Conservation (phyloP, 768 basidiomycete species). For the Lactarius vividus region DNA sequence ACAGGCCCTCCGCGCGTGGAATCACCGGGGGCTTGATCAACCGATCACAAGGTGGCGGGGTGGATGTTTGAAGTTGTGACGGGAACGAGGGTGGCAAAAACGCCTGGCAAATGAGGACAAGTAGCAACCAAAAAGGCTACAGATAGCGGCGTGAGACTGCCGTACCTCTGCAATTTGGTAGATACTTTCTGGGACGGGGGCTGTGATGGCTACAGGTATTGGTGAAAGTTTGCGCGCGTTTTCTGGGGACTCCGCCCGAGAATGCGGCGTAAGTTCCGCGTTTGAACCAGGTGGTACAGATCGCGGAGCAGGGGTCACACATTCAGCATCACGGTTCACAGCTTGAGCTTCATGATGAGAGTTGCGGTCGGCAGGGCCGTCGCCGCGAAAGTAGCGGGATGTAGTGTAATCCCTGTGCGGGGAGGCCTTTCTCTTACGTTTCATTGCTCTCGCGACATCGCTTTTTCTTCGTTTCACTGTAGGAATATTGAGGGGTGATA, state of each 20-base stretch:
- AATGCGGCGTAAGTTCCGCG: neutral
- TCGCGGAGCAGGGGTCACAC: neutral
- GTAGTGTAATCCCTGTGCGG: constrained; percentile 4
- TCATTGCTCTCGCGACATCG: constrained; percentile 9
- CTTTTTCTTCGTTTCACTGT: constrained; percentile 3
- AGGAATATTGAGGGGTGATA: constrained; percentile 13
- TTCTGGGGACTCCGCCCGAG: neutral
- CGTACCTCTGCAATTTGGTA: constrained; percentile 21
- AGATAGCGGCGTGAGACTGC: neutral
- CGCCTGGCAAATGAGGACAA: constrained; percentile 2
- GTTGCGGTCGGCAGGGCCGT: neutral
- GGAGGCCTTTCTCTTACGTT: neutral
- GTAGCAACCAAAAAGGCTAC: neutral
- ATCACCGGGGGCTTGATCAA: constrained; percentile 21
- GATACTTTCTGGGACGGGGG: constrained; percentile 5
- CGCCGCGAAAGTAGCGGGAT: constrained; percentile 12
- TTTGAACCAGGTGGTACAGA: constrained; percentile 1
- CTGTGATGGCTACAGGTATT: neutral
- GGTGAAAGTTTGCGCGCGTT: neutral
- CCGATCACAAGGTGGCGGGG: constrained; percentile 8
- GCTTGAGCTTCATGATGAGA: neutral
- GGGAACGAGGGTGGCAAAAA: constrained; percentile 27
- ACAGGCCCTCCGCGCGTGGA: neutral
- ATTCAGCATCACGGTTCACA: neutral
- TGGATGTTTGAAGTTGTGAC: constrained; percentile 24